These are phyloP conservation scores for Talaromyces trachyspermus DNA, from an alignment of 495 filamentous ascomycete species.

Conservation along the genomic window DNA sequence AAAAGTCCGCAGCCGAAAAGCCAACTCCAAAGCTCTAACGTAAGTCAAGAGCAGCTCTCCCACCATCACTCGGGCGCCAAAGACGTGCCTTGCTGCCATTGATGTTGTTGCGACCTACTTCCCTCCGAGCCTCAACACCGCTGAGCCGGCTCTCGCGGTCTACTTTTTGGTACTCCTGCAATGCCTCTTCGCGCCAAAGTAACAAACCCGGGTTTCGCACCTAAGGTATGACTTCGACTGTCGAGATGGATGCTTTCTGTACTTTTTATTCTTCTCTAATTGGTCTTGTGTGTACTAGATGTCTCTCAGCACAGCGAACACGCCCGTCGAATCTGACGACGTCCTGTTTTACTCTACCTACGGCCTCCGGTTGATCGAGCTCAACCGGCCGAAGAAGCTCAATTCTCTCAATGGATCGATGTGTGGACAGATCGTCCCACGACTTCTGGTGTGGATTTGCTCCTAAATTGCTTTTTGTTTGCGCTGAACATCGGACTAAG, in stretches of 20 bases:
- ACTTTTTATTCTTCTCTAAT: no score
- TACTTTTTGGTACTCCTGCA: constrained; percentile 21
- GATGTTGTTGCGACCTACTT: constrained; percentile 49
- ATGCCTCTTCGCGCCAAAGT: constrained; percentile 93
- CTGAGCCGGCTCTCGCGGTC: constrained; percentile 50
- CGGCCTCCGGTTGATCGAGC: constrained; percentile 84
- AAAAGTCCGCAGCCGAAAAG: no score
- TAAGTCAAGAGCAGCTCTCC: background rate
- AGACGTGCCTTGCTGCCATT: constrained; percentile 16
- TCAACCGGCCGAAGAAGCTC: constrained; percentile 84
- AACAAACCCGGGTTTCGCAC: constrained; percentile 50
- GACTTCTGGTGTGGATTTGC: constrained; percentile 61
- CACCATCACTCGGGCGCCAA: background rate
- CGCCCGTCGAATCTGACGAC: constrained; percentile 75
- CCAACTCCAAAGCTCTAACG: background rate
- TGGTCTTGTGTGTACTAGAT: constrained; percentile 39
- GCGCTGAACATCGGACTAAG: background rate
- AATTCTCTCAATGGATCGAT: constrained; percentile 92
- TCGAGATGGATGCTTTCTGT: no score
- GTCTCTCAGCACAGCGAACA: constrained; percentile 43
- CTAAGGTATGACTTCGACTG: constrained; percentile 39
- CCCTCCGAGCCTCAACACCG: constrained; percentile 37
- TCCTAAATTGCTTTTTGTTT: background rate
- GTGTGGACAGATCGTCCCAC: constrained; percentile 82
- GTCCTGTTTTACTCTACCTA: constrained; percentile 84